phyloP scores from a whole-genome alignment of 768 basidiomycete species.

The Lactifluus subvellereus region DNA sequence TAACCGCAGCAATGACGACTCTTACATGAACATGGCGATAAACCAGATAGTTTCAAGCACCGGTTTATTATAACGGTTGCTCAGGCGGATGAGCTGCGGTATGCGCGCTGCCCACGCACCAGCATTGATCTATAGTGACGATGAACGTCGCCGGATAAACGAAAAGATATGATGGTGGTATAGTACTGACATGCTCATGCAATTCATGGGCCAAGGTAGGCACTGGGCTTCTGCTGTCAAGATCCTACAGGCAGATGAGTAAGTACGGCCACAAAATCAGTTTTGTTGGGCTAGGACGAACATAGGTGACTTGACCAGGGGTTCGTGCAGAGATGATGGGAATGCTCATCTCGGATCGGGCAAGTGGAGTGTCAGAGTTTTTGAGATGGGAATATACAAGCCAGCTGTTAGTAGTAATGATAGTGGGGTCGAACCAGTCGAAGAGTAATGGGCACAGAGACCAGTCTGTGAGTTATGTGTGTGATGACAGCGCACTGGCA shows the following conservation, averaged over 20 bases:
- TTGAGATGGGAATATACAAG: background rate
- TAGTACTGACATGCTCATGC: background rate
- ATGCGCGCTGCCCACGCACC: constrained; percentile 43
- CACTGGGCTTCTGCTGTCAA: background rate
- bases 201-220: constrained; percentile 17
- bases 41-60: constrained; percentile 42
- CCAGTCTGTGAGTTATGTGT: constrained; percentile 13
- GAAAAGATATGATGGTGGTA: background rate
- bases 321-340: constrained; percentile 10
- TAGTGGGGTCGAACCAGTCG: constrained; percentile 8
- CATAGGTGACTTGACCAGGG: constrained; percentile 13
- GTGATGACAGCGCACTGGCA: too few species aligned
- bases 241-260: background rate
- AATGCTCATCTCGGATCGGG: constrained; percentile 8
- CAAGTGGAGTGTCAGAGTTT: background rate
- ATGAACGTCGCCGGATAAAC: background rate
- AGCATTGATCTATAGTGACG: constrained; percentile 33
- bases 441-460: constrained; percentile 4
- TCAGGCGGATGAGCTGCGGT: constrained; percentile 33
- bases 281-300: constrained; percentile 2
- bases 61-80: constrained; percentile 40
- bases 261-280: background rate
- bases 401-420: background rate
- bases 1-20: background rate
- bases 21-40: constrained; percentile 38